These are phyloP conservation scores for Phytophthora sp. DNA, from an alignment of 352 stramenopile genomes.

Conservation along the genomic window DNA sequence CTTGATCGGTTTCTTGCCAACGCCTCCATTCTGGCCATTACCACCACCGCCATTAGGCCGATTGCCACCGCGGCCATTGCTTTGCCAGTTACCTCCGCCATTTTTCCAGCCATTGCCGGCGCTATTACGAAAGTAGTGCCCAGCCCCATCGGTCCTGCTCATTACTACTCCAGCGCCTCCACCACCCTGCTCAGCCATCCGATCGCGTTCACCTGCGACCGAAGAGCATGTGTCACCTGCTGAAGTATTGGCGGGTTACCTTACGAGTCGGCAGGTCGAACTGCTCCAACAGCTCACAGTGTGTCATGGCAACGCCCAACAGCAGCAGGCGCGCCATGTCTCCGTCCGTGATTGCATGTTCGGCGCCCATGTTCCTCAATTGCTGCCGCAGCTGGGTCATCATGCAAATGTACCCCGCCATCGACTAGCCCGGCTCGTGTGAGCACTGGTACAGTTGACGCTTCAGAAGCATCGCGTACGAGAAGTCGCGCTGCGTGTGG, in stretches of 20 bases:
- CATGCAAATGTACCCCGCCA: not conserved
- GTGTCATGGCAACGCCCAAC: not conserved
- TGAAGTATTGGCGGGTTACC: not conserved
- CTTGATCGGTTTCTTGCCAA: too few species aligned
- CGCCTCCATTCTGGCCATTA: too few species aligned
- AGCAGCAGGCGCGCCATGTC: not conserved
- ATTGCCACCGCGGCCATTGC: too few species aligned
- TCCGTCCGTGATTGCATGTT: not conserved
- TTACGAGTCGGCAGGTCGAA: not conserved
- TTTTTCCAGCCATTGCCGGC: too few species aligned
- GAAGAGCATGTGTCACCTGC: not conserved
- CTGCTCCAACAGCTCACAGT: not conserved
- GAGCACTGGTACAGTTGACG: not conserved
- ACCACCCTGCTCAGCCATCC: not conserved
- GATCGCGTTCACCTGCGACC: not conserved
- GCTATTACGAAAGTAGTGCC: too few species aligned
- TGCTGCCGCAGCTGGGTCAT: not conserved
- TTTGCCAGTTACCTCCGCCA: too few species aligned
- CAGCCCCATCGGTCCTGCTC: not conserved
- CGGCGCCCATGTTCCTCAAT: not conserved
- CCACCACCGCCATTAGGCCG: too few species aligned
- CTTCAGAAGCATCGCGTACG: not conserved
- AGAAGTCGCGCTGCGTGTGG: not conserved
- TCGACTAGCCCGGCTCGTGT: not conserved
- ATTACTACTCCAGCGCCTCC: not conserved